Evolutionary conservation across 1,284 basidiomycete genomes (phyloP), one percentile per base, ranked within the genome.

Genomic region (Ceratobasidium sp.): DNA sequence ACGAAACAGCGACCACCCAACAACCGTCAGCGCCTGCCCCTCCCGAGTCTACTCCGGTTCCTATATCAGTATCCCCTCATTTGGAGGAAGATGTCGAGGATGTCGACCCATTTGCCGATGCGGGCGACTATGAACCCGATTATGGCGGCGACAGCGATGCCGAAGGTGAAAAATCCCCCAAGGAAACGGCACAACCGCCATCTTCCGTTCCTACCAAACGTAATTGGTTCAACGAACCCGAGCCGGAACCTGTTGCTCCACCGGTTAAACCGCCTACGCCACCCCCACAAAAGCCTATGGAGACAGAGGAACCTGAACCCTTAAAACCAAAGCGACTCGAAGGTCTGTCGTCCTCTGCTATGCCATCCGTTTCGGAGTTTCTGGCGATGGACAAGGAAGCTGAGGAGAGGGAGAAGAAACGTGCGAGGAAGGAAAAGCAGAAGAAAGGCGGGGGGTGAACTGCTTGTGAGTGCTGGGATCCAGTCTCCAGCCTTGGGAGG

Each of bases 351-450:
- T 92, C 93, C 18, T 95, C 94, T 27, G 88, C 90, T 6, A 81
- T 96, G 50, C 92, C 94, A 16, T 95, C 94, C 16, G 92, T 96
- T 83, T 90, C 90, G 64, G 93, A 94, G 44, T 88, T 96, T 77
- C 86, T 97, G 57, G 92, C 90, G 4, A 89, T 92, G 84, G 93
- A 95, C 79, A 86, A 90, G 38, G 91, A 89, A 18, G 89, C 88
- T 3, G 89, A 89, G 77, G 89, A 89, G 77, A 87, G 86, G 8
- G 89, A 90, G 78, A 93, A 93, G 81, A 88, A 90, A 81, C 88
- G 87, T 79, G 89, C 91, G 76, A 87, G 89, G 75, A 96, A 94
- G 84, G 93, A 93, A 67, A 93, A 93, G 82, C 89, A 88, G 85
- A 86, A 89, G 80, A 90, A 90, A 67, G 89, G 44, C 12, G 65